Percentiles rank a stretch among this genome's conserved stretches.
phyloP scores from a whole-genome alignment of 2,329 filamentous ascomycete genomes.

The Teratosphaeria nubilosa region DNA sequence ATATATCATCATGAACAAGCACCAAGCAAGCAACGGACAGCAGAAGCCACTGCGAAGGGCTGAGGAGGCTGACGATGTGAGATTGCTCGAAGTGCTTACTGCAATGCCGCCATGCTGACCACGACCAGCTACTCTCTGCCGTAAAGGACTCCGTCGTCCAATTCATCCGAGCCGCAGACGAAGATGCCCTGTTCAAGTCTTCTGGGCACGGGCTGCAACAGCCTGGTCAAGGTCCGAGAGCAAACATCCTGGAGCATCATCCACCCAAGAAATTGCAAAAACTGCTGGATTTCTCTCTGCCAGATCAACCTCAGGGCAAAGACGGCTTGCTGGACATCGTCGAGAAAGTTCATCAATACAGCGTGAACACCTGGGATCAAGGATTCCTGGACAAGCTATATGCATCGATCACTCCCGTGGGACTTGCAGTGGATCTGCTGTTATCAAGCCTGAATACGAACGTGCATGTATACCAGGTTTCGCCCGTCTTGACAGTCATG shows the following conservation, averaged over 20 bases:
- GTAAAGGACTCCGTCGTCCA: slow-evolving; percentile 59
- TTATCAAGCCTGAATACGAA: slow-evolving; percentile 87
- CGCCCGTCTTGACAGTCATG: slow-evolving; percentile 74
- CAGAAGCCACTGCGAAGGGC: slow-evolving; percentile 18
- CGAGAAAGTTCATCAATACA: slow-evolving; percentile 64
- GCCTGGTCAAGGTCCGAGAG: slow-evolving; percentile 39
- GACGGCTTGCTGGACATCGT: slow-evolving; percentile 42
- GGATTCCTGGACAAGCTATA: slow-evolving; percentile 96
- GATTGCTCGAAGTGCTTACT: neutral
- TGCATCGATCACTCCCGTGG: slow-evolving; percentile 77
- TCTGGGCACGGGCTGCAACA: slow-evolving; percentile 48
- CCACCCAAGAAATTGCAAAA: slow-evolving; percentile 33
- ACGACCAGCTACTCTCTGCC: slow-evolving; percentile 52
- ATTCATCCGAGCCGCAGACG: slow-evolving; percentile 61
- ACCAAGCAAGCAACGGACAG: neutral
- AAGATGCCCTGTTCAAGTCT: slow-evolving; percentile 46
- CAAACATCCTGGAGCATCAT: slow-evolving; percentile 33
- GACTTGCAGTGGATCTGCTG: slow-evolving; percentile 74
- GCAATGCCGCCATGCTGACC: neutral
- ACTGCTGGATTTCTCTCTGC: slow-evolving; percentile 30
- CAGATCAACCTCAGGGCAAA: slow-evolving; percentile 29
- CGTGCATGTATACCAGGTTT: slow-evolving; percentile 88
- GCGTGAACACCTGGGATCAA: slow-evolving; percentile 97
- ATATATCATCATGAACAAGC: neutral
- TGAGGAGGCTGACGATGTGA: slow-evolving; percentile 28